Percentiles rank a stretch among this genome's conserved stretches.
These are phyloP conservation scores for Dryadomyces quercivorus DNA, from an alignment of 2,329 filamentous ascomycete genomes.

Conservation along the genomic window DNA sequence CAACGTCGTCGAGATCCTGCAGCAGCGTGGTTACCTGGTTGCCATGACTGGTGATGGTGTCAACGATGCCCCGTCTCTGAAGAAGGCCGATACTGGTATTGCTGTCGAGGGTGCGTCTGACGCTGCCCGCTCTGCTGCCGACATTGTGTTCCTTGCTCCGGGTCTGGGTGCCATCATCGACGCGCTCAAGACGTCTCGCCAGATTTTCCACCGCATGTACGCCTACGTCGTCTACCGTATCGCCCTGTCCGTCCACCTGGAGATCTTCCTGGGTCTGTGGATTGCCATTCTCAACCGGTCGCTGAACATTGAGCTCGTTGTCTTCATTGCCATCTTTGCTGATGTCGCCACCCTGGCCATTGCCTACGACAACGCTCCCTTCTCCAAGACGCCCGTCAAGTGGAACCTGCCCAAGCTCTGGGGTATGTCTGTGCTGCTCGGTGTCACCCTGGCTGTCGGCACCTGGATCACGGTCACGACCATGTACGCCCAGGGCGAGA, in stretches of 20 bases:
- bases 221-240: constrained; percentile 94
- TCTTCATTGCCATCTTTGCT: constrained; percentile 91
- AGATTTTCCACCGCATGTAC: constrained; percentile 97
- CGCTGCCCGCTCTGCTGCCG: constrained; percentile 78
- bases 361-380: constrained; percentile 86
- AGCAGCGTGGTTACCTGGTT: constrained; percentile 86
- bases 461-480: constrained; percentile 86
- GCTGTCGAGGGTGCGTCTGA: constrained; percentile 87
- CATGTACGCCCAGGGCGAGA: constrained; percentile 55
- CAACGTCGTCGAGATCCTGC: constrained; percentile 84
- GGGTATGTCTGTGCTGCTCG: constrained; percentile 81
- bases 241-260: constrained; percentile 78
- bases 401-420: constrained; percentile 92
- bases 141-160: constrained; percentile 87
- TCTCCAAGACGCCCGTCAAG: constrained; percentile 76
- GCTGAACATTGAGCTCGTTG: constrained; percentile 75
- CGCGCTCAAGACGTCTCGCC: constrained; percentile 81
- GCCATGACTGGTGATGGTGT: constrained; percentile 96
- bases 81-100: constrained; percentile 95
- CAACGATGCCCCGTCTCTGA: constrained; percentile 84
- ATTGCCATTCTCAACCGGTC: constrained; percentile 77
- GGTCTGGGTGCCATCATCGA: constrained; percentile 89
- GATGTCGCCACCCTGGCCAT: constrained; percentile 88
- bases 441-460: constrained; percentile 66
- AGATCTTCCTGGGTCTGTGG: constrained; percentile 86